Evolutionary conservation across 73 alveolate species (phyloP).

Genomic region (Stentor coeruleus): DNA sequence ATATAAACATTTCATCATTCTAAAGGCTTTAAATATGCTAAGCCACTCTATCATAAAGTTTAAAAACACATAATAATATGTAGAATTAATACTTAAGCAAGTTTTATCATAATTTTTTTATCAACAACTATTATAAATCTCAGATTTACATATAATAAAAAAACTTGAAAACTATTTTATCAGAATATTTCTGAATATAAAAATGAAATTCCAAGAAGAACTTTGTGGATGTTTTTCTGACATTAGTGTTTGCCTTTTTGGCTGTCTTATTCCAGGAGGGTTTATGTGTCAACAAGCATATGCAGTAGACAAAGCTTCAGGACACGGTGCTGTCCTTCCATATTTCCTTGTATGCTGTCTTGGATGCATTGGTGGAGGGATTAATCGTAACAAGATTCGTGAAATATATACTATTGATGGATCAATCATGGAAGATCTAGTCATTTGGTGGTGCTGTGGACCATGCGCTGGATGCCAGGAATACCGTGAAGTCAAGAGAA

Average conservation of each 20-base stretch:
- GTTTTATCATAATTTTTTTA: no score
- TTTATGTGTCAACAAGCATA: background rate
- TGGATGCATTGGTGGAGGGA: background rate
- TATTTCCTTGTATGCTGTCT: background rate
- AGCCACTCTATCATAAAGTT: no score
- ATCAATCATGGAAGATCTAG: background rate
- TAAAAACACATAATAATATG: no score
- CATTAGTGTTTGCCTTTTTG: background rate
- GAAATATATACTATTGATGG: background rate
- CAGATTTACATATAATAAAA: no score
- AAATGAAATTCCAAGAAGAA: no score
- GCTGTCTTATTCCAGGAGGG: background rate
- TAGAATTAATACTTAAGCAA: no score
- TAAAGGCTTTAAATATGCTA: no score
- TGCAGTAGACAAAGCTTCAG: slow-evolving; percentile 1
- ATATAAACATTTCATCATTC: no score
- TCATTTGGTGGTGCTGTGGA: background rate
- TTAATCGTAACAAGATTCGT: background rate
- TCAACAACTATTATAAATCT: no score
- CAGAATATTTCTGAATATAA: no score
- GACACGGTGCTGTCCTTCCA: background rate
- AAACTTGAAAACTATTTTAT: no score
- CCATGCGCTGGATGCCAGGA: background rate
- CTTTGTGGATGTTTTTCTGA: background rate
- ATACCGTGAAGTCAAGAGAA: slow-evolving; percentile 5